Evolutionary conservation across 345 rosid species (phyloP), one percentile per base, ranked within the genome.

Genomic region (Clausena lansium): DNA sequence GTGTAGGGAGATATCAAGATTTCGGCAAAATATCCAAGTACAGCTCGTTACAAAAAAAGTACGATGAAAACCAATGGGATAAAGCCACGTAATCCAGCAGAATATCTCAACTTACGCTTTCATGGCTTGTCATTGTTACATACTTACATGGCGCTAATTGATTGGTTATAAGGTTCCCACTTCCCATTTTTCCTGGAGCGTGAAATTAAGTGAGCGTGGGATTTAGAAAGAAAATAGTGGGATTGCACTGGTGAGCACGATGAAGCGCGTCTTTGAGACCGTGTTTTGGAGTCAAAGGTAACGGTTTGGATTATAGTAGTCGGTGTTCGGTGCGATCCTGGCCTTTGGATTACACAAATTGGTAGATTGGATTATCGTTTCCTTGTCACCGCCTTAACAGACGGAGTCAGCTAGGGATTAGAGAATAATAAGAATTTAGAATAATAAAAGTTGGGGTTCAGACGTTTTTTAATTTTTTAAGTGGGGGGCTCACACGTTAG

Each of bases 371-470:
- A 22, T 8, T 73, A n/a, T 65, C 30, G 7, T 24, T 50, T 41
- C 77, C 33, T 14, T n/a, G 62, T 74, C 87, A 84, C 81, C 87
- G 83, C 84, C 85, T 66, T 75, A 72, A 80, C 68, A 1, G 80
- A 80, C 77, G 82, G 82, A 80, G 80, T 80, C 78, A 60, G 73
- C 10, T 0, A 17, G 54, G 22, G 57, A 52, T 52, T 52, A 0
- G 8, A 52, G 22, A 15, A 52, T 52, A 15, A 52, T 17, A 0
- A 74, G 77, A 62, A 35, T 11, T 15, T 64, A 75, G n/a, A n/a
- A n/a, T n/a, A n/a, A n/a, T n/a, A n/a, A n/a, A n/a, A n/a, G n/a
- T n/a, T n/a, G n/a, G n/a, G n/a, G n/a, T n/a, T n/a, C n/a, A n/a
- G n/a, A n/a, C n/a, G n/a, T n/a, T n/a, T n/a, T n/a, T n/a, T n/a